phyloP scores from a whole-genome alignment of 1,284 basidiomycete genomes.

The Dichomitus squalens region DNA sequence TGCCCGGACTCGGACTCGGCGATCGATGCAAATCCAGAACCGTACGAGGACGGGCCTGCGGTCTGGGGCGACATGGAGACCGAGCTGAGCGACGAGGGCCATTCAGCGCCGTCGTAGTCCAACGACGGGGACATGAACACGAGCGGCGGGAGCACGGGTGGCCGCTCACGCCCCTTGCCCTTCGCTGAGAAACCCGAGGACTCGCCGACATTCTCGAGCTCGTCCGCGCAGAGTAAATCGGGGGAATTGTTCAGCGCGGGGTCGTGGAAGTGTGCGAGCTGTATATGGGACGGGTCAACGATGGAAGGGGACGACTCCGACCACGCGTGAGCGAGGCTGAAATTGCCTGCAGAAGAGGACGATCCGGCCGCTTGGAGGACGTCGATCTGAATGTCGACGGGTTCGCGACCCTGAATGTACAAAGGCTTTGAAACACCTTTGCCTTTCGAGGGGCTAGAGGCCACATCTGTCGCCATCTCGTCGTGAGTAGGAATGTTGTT shows the following conservation, averaged over 20 bases:
- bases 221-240: constrained; percentile 6
- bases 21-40: constrained; percentile 36
- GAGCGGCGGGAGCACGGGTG: constrained; percentile 66
- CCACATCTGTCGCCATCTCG: constrained; percentile 16
- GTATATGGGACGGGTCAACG: background rate
- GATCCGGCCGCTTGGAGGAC: constrained; percentile 29
- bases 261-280: constrained; percentile 5
- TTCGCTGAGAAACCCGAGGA: constrained; percentile 31
- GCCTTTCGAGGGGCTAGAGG: constrained; percentile 42
- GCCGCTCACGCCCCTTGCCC: constrained; percentile 61
- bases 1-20: constrained; percentile 24
- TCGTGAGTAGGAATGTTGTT: constrained; percentile 7
- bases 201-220: constrained; percentile 21
- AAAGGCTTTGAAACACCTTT: constrained; percentile 51
- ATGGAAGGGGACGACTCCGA: constrained; percentile 9
- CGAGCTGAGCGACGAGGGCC: constrained; percentile 36
- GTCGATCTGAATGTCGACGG: constrained; percentile 36
- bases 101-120: constrained; percentile 44
- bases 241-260: background rate
- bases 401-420: constrained; percentile 41
- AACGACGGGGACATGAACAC: constrained; percentile 57
- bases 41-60: constrained; percentile 61
- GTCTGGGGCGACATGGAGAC: constrained; percentile 28
- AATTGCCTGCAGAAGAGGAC: constrained; percentile 10
- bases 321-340: constrained; percentile 5